Base-by-base conservation (phyloP, 1,284 basidiomycete species). In the Tilletiaria anomala region DNA sequence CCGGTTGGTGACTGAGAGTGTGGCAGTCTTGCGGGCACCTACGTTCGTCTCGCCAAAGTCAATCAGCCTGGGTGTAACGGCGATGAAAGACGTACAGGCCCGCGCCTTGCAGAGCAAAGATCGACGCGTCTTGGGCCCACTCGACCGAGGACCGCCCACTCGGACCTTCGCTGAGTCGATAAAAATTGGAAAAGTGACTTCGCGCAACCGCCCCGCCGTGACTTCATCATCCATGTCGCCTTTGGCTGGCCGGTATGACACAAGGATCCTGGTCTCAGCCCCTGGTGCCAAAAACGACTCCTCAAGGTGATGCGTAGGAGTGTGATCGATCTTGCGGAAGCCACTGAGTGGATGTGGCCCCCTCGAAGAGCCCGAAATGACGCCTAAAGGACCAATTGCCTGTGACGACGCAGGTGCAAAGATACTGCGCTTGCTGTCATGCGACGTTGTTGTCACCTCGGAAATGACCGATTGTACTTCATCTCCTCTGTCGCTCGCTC, bases 41-140 rank as follows among this genome's bases (percentile, higher is more conserved):
- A 73, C 70, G 16, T 70, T 71, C n/a, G 71, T 70, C 45, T 71
- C 61, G 5, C 72, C 72, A 46, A 73, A 71, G 49, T 73, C 72
- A 42, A 73, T 66, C 37, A 58, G 60, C 62, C 37, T 68, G 48
- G 47, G 70, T 37, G 43, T 32, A 35, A 73, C 62, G 22, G 56
- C 52, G 52, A 73, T 70, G 47, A 72, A 65, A 2, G 71, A 72
- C 10, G 72, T 71, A 53, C 72, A 73, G 3, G 69, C 70, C 37
- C 70, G 57, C 39, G 69, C 65, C 17, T 62, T 54, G 45, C 70
- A 72, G 39, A 64, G 55, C 21, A 72, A 55, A 3, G 57, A 57
- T 34, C 65, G 67, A n/a, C 68, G 56, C 32, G 61, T 56, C n/a
- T 57, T 49, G 10, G 61, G 62, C 22, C 58, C 61, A n/a, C 54